phyloP scores from a whole-genome alignment of 768 basidiomycete genomes.

The Boletus sensibilis region DNA sequence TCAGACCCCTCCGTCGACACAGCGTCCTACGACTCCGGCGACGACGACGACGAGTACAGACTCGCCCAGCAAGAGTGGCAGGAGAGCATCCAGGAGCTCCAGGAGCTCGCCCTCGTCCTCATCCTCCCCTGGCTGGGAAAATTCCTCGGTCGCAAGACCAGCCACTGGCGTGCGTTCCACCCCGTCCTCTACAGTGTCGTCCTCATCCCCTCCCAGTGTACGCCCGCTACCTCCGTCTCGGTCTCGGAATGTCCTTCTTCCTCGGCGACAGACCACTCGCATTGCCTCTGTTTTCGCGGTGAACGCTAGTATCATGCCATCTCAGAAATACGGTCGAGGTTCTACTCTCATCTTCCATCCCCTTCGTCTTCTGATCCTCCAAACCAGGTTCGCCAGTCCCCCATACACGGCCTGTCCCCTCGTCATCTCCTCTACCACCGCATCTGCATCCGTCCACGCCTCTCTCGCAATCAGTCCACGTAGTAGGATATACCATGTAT shows the following conservation, averaged over 20 bases:
- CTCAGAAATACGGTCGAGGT: slow-evolving; percentile 31
- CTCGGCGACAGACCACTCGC: slow-evolving; percentile 35
- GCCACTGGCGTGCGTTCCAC: slow-evolving; percentile 70
- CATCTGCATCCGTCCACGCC: slow-evolving; percentile 61
- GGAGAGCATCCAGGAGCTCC: slow-evolving; percentile 82
- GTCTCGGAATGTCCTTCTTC: slow-evolving; percentile 64
- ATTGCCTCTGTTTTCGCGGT: slow-evolving; percentile 20
- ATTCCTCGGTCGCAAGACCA: slow-evolving; percentile 84
- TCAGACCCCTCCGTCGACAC: slow-evolving; percentile 64
- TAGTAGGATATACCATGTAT: slow-evolving; percentile 80
- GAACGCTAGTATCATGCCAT: slow-evolving; percentile 3
- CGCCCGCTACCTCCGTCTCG: slow-evolving; percentile 66
- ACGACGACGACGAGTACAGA: slow-evolving; percentile 67
- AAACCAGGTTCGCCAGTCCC: slow-evolving; percentile 48
- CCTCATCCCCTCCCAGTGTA: slow-evolving; percentile 49
- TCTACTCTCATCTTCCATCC: slow-evolving; percentile 30
- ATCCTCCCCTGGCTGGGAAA: slow-evolving; percentile 86
- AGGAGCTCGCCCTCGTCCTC: slow-evolving; percentile 75
- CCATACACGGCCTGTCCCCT: slow-evolving; percentile 45
- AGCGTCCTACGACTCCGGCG: slow-evolving; percentile 55
- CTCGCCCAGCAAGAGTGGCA: slow-evolving; percentile 91
- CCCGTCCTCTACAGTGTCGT: slow-evolving; percentile 2
- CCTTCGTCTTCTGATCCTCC: slow-evolving; percentile 44
- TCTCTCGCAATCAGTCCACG: slow-evolving; percentile 56
- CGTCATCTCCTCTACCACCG: slow-evolving; percentile 62